Percentiles rank a stretch among this genome's conserved stretches.
Conservation (phyloP, 345 rosid species). For the Melastoma malabathricum region DNA sequence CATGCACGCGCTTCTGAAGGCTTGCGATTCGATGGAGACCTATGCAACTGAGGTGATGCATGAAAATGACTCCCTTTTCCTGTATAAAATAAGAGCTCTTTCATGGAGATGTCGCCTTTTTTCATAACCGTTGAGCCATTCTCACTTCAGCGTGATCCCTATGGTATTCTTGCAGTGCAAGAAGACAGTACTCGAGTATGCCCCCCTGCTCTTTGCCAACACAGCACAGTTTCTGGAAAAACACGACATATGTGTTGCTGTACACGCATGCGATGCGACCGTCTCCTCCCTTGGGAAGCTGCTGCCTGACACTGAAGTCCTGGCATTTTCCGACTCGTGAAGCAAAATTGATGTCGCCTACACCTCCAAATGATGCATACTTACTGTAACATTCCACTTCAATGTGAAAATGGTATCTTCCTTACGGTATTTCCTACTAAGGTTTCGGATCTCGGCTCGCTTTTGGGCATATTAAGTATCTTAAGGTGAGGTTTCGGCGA, state of each 20-base stretch:
- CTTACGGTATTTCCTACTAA: too few relatives aligned
- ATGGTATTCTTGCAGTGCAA: conserved; percentile 48
- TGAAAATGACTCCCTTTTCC: too few relatives aligned
- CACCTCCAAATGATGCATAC: not conserved
- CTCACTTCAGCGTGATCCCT: not conserved
- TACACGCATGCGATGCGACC: conserved; percentile 36
- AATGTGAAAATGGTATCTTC: too few relatives aligned
- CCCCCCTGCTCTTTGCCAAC: conserved; percentile 56
- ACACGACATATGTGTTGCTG: conserved; percentile 46
- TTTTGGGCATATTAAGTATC: too few relatives aligned
- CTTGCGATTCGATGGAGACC: conserved; percentile 48
- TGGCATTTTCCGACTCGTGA: conserved; percentile 26
- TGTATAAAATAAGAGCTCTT: too few relatives aligned
- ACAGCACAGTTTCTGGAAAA: conserved; percentile 64
- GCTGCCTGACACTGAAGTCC: not conserved
- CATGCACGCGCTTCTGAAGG: conserved; percentile 61
- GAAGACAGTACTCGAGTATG: conserved; percentile 77
- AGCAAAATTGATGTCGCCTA: not conserved
- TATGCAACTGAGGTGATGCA: conserved; percentile 44
- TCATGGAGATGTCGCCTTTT: too few relatives aligned
- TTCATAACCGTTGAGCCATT: not conserved
- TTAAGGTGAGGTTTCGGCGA: too few relatives aligned
- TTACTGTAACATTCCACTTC: not conserved
- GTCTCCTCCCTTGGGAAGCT: conserved; percentile 8
- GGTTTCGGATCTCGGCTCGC: too few relatives aligned